These are phyloP conservation scores for Hyphochytrium catenoides DNA, from an alignment of 352 stramenopile genomes.

Conservation along the genomic window DNA sequence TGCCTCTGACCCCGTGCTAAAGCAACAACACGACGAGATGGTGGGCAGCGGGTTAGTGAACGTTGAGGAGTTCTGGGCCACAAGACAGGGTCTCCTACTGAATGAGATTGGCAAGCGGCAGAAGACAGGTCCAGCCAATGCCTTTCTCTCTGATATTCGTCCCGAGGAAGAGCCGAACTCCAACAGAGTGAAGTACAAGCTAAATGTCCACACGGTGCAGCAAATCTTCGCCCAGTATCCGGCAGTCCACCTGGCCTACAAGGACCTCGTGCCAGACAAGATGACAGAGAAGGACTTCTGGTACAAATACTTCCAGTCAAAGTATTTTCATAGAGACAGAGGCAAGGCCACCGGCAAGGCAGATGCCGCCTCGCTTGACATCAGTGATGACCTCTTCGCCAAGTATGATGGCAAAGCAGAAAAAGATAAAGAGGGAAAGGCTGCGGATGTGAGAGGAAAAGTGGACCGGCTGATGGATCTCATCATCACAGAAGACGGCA, in stretches of 20 bases:
- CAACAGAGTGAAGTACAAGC: conserved; percentile 64
- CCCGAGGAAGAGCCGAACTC: conserved; percentile 34
- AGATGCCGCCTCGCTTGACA: no score
- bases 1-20: no score
- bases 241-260: conserved; percentile 51
- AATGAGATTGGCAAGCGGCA: conserved; percentile 54
- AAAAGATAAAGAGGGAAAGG: conserved; percentile 19
- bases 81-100: no score
- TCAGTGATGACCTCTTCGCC: conserved; percentile 61
- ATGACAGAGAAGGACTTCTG: conserved; percentile 69
- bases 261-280: conserved; percentile 54
- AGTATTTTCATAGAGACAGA: conserved; percentile 54
- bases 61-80: no score
- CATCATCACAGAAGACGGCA: conserved; percentile 34
- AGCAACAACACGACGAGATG: no score
- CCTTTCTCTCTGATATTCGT: conserved; percentile 45
- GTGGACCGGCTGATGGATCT: conserved; percentile 52
- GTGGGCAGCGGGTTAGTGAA: no score
- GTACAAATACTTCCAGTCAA: conserved; percentile 61
- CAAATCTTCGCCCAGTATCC: conserved; percentile 71
- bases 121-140: conserved; percentile 52
- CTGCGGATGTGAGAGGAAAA: conserved; percentile 26
- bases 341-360: conserved; percentile 16
- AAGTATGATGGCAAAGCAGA: conserved; percentile 52
- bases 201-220: conserved; percentile 63